Evolutionary conservation across 345 rosid species (phyloP).

Genomic region (Pelargonium nanum): DNA sequence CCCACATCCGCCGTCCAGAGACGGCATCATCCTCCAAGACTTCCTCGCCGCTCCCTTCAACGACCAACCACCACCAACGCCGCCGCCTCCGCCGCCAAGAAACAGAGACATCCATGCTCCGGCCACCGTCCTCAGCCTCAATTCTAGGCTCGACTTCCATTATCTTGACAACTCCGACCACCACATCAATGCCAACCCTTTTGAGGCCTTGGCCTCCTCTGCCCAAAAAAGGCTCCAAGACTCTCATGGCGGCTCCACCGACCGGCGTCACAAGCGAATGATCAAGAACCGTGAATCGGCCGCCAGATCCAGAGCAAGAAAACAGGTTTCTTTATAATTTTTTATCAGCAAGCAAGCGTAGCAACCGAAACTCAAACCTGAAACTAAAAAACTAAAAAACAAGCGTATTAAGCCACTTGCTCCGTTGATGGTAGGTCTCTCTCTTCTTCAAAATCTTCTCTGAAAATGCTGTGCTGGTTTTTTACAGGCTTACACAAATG

Average conservation of each 20-base stretch:
- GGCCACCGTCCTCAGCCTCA: slow-evolving; percentile 49
- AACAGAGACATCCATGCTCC: too few relatives aligned
- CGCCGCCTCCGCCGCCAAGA: slow-evolving; percentile 9
- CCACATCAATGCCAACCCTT: slow-evolving; percentile 1
- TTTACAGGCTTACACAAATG: slow-evolving; percentile 61
- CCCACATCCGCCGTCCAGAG: slow-evolving; percentile 3
- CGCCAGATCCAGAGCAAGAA: slow-evolving; percentile 77
- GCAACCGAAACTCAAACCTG: too few relatives aligned
- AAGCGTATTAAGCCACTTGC: too few relatives aligned
- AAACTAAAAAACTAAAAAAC: too few relatives aligned
- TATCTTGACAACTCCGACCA: slow-evolving; percentile 31
- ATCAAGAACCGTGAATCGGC: slow-evolving; percentile 86
- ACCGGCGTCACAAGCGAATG: slow-evolving; percentile 54
- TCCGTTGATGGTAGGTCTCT: not conserved
- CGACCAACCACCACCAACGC: slow-evolving; percentile 6
- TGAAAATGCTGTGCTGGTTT: not conserved
- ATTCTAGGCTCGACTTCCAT: slow-evolving; percentile 41
- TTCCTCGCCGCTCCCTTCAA: slow-evolving; percentile 35
- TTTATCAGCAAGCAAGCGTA: not conserved
- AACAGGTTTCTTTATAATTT: slow-evolving; percentile 34
- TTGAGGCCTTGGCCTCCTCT: slow-evolving; percentile 16
- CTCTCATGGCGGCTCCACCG: slow-evolving; percentile 26
- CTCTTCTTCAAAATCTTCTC: slow-evolving; percentile 3
- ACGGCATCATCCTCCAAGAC: slow-evolving; percentile 39
- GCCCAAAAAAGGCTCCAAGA: slow-evolving; percentile 42